Conservation (phyloP, 768 basidiomycete genomes). For the Omphalotus guepiniiformis region DNA sequence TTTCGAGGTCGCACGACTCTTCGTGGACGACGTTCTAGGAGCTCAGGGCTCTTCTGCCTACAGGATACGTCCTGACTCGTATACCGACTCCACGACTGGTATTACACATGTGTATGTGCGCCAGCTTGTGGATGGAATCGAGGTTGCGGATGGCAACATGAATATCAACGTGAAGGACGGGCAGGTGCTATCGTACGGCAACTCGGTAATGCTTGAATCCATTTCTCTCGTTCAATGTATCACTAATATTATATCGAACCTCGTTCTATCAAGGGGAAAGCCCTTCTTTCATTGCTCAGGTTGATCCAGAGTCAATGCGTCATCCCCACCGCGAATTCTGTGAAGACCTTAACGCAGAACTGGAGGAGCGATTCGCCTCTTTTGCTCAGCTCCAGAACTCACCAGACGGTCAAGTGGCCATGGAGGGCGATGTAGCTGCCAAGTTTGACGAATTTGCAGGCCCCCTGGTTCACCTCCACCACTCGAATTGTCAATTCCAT, state of each 20-base stretch:
- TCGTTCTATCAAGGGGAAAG: slow-evolving; percentile 74
- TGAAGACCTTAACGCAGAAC: slow-evolving; percentile 33
- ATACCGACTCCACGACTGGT: slow-evolving; percentile 83
- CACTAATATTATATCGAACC: neutral
- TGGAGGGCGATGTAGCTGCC: slow-evolving; percentile 19
- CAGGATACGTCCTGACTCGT: slow-evolving; percentile 75
- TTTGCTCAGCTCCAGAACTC: slow-evolving; percentile 20
- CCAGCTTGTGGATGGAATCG: slow-evolving; percentile 80
- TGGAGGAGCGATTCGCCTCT: slow-evolving; percentile 26
- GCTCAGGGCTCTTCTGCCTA: slow-evolving; percentile 39
- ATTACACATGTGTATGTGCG: slow-evolving; percentile 86
- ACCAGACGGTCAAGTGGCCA: slow-evolving; percentile 31
- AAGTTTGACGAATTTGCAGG: slow-evolving; percentile 17
- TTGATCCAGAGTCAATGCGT: slow-evolving; percentile 27
- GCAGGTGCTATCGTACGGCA: slow-evolving; percentile 79
- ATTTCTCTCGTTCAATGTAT: neutral
- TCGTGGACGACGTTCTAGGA: slow-evolving; percentile 49
- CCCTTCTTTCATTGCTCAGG: slow-evolving; percentile 33
- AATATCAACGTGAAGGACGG: slow-evolving; percentile 91
- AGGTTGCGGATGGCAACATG: slow-evolving; percentile 88
- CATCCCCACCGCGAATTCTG: slow-evolving; percentile 56
- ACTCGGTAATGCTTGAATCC: slow-evolving; percentile 72
- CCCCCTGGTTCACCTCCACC: slow-evolving; percentile 42
- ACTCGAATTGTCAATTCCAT: slow-evolving; percentile 56
- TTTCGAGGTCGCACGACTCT: slow-evolving; percentile 56